Percentiles rank a stretch among this genome's conserved stretches.
These are phyloP conservation scores for Salix dunnii DNA, from an alignment of 345 rosid genomes.

Conservation along the genomic window DNA sequence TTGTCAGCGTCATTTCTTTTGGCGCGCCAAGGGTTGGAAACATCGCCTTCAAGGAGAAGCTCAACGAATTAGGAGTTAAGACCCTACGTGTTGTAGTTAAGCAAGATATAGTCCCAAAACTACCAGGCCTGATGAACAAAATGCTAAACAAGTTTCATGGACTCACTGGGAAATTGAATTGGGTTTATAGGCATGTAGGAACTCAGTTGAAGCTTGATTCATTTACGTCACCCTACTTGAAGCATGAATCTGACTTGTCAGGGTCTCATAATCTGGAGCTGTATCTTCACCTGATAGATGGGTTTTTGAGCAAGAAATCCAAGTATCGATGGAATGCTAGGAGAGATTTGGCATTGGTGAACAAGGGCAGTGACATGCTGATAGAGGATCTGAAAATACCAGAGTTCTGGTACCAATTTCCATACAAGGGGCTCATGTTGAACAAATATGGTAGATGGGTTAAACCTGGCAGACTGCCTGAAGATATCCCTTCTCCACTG, in stretches of 20 bases:
- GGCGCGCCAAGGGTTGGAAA: slow-evolving; percentile 75
- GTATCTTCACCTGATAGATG: slow-evolving; percentile 60
- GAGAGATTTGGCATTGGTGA: slow-evolving; percentile 59
- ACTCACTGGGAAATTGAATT: slow-evolving; percentile 34
- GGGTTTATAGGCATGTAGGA: slow-evolving; percentile 66
- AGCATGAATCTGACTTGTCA: slow-evolving; percentile 31
- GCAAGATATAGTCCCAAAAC: slow-evolving; percentile 61
- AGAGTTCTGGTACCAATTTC: slow-evolving; percentile 48
- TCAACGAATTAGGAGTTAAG: slow-evolving; percentile 44
- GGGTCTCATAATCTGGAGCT: slow-evolving; percentile 55
- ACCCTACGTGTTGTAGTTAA: slow-evolving; percentile 47
- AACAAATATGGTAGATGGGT: slow-evolving; percentile 72
- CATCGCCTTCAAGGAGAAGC: slow-evolving; percentile 48
- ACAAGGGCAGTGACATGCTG: slow-evolving; percentile 51
- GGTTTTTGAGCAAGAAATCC: slow-evolving; percentile 36
- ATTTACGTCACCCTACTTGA: slow-evolving; percentile 43
- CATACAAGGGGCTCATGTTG: slow-evolving; percentile 24
- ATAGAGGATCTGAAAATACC: slow-evolving; percentile 52
- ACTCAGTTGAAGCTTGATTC: slow-evolving; percentile 47
- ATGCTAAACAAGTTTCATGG: slow-evolving; percentile 40
- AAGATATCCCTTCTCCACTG: slow-evolving; percentile 70
- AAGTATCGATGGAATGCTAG: slow-evolving; percentile 51
- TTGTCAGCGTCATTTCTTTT: slow-evolving; percentile 49
- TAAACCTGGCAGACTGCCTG: slow-evolving; percentile 53
- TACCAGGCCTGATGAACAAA: slow-evolving; percentile 51